A percentile compares a stretch with the other conserved stretches of the same genome.
These are phyloP conservation scores for Apiosordaria backusii DNA, from an alignment of 495 filamentous ascomycete species.

Conservation along the genomic window DNA sequence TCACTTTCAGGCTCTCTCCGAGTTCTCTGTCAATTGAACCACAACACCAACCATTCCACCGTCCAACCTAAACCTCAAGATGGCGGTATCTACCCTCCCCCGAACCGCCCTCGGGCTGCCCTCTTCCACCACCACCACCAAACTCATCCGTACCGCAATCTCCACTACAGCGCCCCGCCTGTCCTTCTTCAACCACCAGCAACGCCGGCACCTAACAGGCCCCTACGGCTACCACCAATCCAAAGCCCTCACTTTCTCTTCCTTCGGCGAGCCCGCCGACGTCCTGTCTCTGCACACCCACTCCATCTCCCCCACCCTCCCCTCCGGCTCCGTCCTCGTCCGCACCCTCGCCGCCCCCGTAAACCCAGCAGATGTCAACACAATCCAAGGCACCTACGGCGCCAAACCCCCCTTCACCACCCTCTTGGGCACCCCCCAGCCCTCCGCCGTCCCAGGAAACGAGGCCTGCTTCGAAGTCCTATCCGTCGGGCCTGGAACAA, in stretches of 20 bases:
- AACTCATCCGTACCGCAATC: background rate
- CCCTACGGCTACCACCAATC: constrained; percentile 95
- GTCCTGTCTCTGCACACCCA: constrained; percentile 77
- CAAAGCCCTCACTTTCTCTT: constrained; percentile 80
- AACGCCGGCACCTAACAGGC: constrained; percentile 43
- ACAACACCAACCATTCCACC: background rate
- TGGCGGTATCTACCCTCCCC: too few relatives aligned
- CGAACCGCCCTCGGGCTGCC: too few relatives aligned
- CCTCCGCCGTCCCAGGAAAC: constrained; percentile 65
- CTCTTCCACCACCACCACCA: too few relatives aligned
- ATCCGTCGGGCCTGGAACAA: constrained; percentile 56
- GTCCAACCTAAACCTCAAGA: too few relatives aligned
- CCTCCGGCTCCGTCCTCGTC: constrained; percentile 62
- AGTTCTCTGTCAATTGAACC: background rate
- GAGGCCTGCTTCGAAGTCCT: constrained; percentile 89
- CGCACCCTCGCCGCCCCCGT: constrained; percentile 80
- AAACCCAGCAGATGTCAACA: constrained; percentile 96
- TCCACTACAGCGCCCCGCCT: background rate
- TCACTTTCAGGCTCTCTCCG: background rate
- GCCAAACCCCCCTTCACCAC: constrained; percentile 68
- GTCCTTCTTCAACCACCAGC: background rate
- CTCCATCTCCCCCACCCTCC: constrained; percentile 74
- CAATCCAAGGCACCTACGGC: constrained; percentile 92
- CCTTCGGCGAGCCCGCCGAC: constrained; percentile 80
- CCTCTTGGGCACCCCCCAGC: constrained; percentile 66